Conservation (phyloP, 139 green algal genomes). For the Yamagishiella unicocca region DNA sequence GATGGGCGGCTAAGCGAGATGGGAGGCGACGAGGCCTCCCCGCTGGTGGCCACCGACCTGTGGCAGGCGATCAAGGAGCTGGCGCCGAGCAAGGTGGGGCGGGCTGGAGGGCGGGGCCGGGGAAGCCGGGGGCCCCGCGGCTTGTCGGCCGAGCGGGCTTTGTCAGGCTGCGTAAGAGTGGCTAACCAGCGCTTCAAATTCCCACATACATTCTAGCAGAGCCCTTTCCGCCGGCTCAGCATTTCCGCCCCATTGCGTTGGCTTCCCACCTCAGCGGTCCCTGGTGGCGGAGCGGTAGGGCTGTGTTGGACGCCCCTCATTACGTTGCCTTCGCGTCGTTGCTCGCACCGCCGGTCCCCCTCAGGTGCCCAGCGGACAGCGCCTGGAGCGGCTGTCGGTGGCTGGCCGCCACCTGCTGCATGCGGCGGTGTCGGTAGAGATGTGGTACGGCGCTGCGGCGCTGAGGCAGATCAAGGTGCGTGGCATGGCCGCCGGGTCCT, state of each 20-base stretch:
- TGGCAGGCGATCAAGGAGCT: constrained; percentile 63
- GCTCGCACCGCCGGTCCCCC: background rate
- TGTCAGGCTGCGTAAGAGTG: too few species aligned
- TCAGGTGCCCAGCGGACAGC: constrained; percentile 52
- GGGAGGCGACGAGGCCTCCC: constrained; percentile 35
- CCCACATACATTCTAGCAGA: too few species aligned
- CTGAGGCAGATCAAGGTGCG: constrained; percentile 52
- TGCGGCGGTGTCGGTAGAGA: constrained; percentile 52
- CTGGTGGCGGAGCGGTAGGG: too few species aligned
- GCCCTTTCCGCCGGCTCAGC: too few species aligned
- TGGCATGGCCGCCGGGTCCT: too few species aligned
- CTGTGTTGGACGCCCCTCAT: too few species aligned
- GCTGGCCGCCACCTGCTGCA: constrained; percentile 56
- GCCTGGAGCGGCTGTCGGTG: constrained; percentile 56
- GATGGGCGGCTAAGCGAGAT: constrained; percentile 53
- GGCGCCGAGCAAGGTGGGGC: constrained; percentile 53
- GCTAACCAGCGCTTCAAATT: too few species aligned
- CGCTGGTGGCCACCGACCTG: constrained; percentile 53
- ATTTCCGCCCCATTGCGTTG: too few species aligned
- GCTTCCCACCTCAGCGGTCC: too few species aligned
- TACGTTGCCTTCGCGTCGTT: background rate
- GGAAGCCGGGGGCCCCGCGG: background rate
- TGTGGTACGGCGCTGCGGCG: constrained; percentile 48
- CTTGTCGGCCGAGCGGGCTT: too few species aligned
- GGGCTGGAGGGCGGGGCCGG: background rate